Evolutionary conservation across 352 stramenopile genomes (phyloP), one percentile per base, ranked within the genome.

Genomic region (Phytophthora nicotianae): DNA sequence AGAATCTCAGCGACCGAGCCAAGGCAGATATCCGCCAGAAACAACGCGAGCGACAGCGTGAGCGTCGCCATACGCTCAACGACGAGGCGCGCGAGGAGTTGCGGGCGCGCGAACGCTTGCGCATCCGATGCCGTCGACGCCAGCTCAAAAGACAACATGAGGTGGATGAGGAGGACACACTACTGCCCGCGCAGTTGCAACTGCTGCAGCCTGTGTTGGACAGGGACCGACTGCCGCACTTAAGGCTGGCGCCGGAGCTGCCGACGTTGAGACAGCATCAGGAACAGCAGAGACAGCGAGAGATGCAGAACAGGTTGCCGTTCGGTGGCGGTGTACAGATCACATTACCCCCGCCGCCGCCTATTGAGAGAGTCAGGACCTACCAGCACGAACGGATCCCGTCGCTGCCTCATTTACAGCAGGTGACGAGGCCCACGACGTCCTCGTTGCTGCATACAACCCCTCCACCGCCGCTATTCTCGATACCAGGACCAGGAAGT

Each of bases 371-470:
- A 26, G 67, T 33, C 0, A 47, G 65, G 38, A 77, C 19, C 4
- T 68, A 75, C 20, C 43, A 58, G 32, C 61, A 62, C 5, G 72
- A 87, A 19, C 58, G 70, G 5, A 73, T 77, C 2, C 63, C 63
- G n/a, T 74, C 68, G 45, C 58, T 88, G 23, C 76, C 79, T 53
- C 76, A 88, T 58, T 62, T 88, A 16, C 75, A 76, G 24, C 68
- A 85, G 50, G 66, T 86, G 33, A 65, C 84, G 54, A 73, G 86
- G 3, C 77, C 83, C 9, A 59, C 72, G 14, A 71, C 83, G 17
- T 71, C 81, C 17, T 75, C 78, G 2, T 52, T 86, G 14, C 53
- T 90, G 23, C 77, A 75, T 24, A 17, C 69, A 2, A 62, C 65
- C 10, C 62, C 66, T 2, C 73, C 73, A 17, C 54, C 77, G 14